Percentiles rank a stretch among this genome's conserved stretches.
Conservation (phyloP, 2,329 filamentous ascomycete genomes). For the Ceratocystis albifundus region DNA sequence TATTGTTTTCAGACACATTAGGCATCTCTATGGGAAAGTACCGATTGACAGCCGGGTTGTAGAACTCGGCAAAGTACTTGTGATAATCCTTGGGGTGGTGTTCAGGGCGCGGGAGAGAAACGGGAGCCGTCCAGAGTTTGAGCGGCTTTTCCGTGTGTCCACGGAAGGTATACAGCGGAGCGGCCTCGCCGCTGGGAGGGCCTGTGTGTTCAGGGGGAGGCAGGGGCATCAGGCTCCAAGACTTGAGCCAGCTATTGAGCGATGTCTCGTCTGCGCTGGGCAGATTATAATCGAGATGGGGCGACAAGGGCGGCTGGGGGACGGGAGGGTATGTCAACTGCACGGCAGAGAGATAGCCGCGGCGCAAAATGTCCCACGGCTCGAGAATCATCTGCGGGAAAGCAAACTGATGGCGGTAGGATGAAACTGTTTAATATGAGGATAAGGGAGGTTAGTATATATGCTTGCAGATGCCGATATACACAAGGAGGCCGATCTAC, state of each 20-base stretch:
- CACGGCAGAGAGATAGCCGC: constrained; percentile 1
- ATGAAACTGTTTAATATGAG: not conserved
- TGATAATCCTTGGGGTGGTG: not conserved
- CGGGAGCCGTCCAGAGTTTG: too few species aligned
- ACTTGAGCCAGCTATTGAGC: not conserved
- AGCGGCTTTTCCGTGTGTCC: too few species aligned
- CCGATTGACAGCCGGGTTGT: not conserved
- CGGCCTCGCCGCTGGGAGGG: too few species aligned
- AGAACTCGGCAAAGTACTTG: not conserved
- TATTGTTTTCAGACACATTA: not conserved
- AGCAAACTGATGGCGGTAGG: constrained; percentile 1
- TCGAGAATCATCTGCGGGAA: constrained; percentile 3
- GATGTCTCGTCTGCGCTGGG: not conserved
- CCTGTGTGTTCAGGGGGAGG: not conserved
- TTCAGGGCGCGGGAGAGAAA: not conserved
- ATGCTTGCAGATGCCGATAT: not conserved
- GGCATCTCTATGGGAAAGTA: not conserved
- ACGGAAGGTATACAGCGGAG: too few species aligned
- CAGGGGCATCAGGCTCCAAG: constrained; percentile 3
- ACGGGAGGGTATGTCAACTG: not conserved
- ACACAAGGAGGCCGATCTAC: not conserved
- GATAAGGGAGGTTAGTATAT: not conserved
- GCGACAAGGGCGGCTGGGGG: not conserved
- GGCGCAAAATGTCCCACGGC: not conserved
- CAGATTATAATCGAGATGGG: not conserved